These are phyloP conservation scores for Saksenaea vasiformis DNA, from an alignment of 371 early-diverging fungal species.

Conservation along the genomic window DNA sequence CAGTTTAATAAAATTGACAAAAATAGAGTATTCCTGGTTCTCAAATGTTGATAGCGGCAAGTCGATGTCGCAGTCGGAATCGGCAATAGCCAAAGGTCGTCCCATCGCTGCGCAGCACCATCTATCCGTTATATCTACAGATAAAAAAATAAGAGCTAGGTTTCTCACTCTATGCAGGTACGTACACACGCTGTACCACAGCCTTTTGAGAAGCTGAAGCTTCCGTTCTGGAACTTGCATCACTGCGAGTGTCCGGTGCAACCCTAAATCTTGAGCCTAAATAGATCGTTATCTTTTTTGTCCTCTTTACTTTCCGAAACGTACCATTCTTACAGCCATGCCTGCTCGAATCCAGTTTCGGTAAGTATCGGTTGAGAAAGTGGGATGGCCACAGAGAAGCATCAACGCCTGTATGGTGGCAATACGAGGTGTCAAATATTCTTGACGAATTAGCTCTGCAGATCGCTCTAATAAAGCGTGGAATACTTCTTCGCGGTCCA, in stretches of 20 bases:
- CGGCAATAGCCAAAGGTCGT: constrained; percentile 47
- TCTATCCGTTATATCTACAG: constrained; percentile 31
- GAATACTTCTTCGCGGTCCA: constrained; percentile 35
- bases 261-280: constrained; percentile 47
- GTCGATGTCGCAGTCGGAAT: constrained; percentile 52
- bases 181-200: constrained; percentile 42
- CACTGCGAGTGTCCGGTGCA: constrained; percentile 34
- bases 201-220: constrained; percentile 32
- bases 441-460: constrained; percentile 22
- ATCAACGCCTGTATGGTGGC: constrained; percentile 45
- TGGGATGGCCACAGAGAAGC: constrained; percentile 40
- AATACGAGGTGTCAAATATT: constrained; percentile 38
- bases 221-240: constrained; percentile 21
- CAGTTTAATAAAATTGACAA: constrained; percentile 43
- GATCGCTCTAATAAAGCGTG: constrained; percentile 31
- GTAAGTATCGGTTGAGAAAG: constrained; percentile 31
- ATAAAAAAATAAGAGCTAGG: background rate
- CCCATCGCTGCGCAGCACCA: constrained; percentile 51
- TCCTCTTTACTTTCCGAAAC: too few relatives aligned
- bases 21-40: constrained; percentile 30
- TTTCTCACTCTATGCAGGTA: background rate
- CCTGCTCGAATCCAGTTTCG: constrained; percentile 49
- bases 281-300: background rate
- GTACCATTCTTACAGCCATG: constrained; percentile 53
- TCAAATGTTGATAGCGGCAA: constrained; percentile 25